Base-by-base conservation (phyloP, 2,329 filamentous ascomycete genomes). In the Fusarium gaditjirri region DNA sequence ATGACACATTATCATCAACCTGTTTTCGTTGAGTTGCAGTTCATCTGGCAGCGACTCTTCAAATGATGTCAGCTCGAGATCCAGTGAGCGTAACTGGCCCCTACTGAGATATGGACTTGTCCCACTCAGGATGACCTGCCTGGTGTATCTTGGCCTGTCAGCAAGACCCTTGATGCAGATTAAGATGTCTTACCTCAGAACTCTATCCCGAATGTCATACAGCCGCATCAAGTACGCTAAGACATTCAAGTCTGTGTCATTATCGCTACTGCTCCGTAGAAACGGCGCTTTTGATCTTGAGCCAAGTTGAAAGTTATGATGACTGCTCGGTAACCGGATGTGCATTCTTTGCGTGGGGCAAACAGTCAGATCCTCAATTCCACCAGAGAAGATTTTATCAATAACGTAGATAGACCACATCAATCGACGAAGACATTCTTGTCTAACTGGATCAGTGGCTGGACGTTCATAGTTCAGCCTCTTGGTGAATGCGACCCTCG, bases 281-380 rank as follows among this genome's bases (percentile, higher is more conserved):
- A 72, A 78, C 1, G 60, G 59, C 1, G 76, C 62, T 0, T 66
- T 60, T 1, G 78, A 79, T 6, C 25, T 43, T 2, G 75, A 52
- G 0, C 77, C 77, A 8, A 75, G 71, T 14, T 78, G 74, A 7
- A 79, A 79, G 12, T 71, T 73, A 17, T 73, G 70, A 8, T 78
- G 68, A 11, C 73, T 72, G 21, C 75, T 72, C 0, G 77, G 78
- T 5, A 79, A 35, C 1, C 76, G 67, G 14, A 79, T 68, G 16
- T 77, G 73, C 44, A 79, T 74, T 10, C 76, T 57, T 9, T 74
- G 62, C 0, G 70, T 63, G 0, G 75, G 76, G 33, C 77, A 79
- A 6, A 80, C 71, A 1, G 76, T 71, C 13, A 80, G 33, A 35
- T 80, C 78, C 9, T 79, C 74, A 17, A 79, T 76, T 0, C 78